Evolutionary conservation across 2,329 filamentous ascomycete genomes (phyloP), one percentile per base, ranked within the genome.

Genomic region (Chrysosporium queenslandicum): DNA sequence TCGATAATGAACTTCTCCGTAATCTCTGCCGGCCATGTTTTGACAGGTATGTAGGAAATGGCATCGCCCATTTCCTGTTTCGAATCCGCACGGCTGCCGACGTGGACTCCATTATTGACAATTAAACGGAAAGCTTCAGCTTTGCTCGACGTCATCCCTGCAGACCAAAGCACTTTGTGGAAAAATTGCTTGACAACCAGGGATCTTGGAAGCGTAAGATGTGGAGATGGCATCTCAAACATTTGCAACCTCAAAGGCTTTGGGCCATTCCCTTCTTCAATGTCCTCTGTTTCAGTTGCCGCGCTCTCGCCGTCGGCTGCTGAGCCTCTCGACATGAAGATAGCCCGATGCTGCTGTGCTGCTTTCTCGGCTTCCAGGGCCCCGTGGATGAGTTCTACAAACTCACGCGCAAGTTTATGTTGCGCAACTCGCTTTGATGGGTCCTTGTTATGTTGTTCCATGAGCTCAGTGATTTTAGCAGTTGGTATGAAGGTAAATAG

Each of bases 401-500:
- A 84, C 64, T 98, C 90, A 47, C 75, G 79, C 0, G 92, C 92
- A 2, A 98, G 78, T 0, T 77, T 72, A 63, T 95, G 90, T 61
- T 98, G 91, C 2, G 91, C 89, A 52, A 81, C 66, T 27, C 92
- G 81, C 68, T 83, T 81, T 0, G 82, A 77, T 0, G 86, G 86
- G 52, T 90, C 78, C 25, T 74, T 57, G 7, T 68, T 69, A 59
- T 97, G 90, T 56, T 83, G 67, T 29, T 73, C 66, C 79, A 97
- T 86, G 49, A 86, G 67, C 12, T 73, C 62, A 2, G 75, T 64
- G 58, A 98, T 94, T n/a, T 80, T 67, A 6, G 76, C 63, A 1
- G 86, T 60, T 0, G 91, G 86, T 34, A 95, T 68, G 65, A 98
- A 95, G 0, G 92, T 98, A 65, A 98, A 89, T 20, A 95, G 78